Percentiles rank a stretch among this genome's conserved stretches.
Conservation (phyloP, 2,329 filamentous ascomycete species). For the Ceratocystis harringtonii region DNA sequence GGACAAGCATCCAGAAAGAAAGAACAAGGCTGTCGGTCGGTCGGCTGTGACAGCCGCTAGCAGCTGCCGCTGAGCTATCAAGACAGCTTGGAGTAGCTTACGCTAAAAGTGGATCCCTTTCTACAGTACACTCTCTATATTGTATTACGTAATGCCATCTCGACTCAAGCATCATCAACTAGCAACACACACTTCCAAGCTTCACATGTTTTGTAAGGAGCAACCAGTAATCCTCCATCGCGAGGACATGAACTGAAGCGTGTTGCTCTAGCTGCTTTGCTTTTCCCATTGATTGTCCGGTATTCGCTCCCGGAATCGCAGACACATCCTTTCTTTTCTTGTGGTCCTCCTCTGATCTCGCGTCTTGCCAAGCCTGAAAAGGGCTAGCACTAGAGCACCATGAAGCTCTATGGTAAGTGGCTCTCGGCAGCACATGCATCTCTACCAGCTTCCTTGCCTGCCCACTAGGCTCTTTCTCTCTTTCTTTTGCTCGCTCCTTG, state of each 20-base stretch:
- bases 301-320: not conserved
- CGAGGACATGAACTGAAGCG: not conserved
- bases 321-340: not conserved
- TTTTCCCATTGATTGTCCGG: not conserved
- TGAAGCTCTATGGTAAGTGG: constrained; percentile 15
- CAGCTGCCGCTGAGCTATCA: not conserved
- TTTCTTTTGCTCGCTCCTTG: not conserved
- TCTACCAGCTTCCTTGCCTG: no score
- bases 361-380: not conserved
- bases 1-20: not conserved
- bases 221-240: not conserved
- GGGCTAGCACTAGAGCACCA: not conserved
- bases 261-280: not conserved
- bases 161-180: no score
- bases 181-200: not conserved
- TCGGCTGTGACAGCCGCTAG: not conserved
- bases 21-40: not conserved
- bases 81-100: not conserved
- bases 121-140: not conserved
- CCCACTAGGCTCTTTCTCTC: not conserved
- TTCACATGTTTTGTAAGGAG: not conserved
- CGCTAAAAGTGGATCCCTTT: not conserved
- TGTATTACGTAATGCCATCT: no score
- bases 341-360: not conserved
- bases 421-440: no score